Evolutionary conservation across 495 filamentous ascomycete genomes (phyloP).

Genomic region (Aspergillus affinis): DNA sequence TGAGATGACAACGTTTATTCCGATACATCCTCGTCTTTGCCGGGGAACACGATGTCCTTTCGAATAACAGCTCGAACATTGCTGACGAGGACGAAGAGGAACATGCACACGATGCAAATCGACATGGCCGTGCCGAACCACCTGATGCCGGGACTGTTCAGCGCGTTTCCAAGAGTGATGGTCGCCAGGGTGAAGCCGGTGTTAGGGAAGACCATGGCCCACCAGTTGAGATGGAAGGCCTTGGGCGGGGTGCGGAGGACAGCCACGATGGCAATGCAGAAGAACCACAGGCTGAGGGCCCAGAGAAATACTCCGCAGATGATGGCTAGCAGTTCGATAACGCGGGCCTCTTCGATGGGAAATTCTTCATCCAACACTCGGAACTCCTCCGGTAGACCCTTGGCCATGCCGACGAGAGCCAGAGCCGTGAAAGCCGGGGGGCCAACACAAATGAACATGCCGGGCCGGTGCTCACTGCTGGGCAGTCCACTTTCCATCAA

Average conservation of each 20-base stretch:
- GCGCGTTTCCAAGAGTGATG: constrained; percentile 43
- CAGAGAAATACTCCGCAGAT: constrained; percentile 62
- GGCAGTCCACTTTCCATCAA: constrained; percentile 61
- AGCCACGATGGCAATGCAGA: constrained; percentile 55
- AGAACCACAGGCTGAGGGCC: constrained; percentile 73
- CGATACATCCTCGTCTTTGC: constrained; percentile 60
- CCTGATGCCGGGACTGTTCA: constrained; percentile 39
- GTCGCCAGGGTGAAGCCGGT: constrained; percentile 48
- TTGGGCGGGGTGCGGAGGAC: constrained; percentile 53
- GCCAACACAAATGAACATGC: constrained; percentile 73
- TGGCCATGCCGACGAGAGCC: constrained; percentile 64
- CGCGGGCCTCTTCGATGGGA: constrained; percentile 31
- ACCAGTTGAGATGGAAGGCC: constrained; percentile 48
- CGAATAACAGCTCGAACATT: constrained; percentile 53
- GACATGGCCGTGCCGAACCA: constrained; percentile 46
- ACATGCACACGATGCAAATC: constrained; percentile 54
- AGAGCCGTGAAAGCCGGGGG: constrained; percentile 68
- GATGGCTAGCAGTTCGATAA: constrained; percentile 51
- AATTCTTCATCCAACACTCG: constrained; percentile 29
- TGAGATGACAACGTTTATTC: constrained; percentile 19
- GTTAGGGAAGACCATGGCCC: constrained; percentile 53
- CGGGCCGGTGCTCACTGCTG: constrained; percentile 49
- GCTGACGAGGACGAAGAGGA: constrained; percentile 53
- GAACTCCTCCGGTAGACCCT: constrained; percentile 41
- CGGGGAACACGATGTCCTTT: constrained; percentile 59